These are phyloP conservation scores for Fusarium tupiense DNA, from an alignment of 2,329 filamentous ascomycete species.

Conservation along the genomic window DNA sequence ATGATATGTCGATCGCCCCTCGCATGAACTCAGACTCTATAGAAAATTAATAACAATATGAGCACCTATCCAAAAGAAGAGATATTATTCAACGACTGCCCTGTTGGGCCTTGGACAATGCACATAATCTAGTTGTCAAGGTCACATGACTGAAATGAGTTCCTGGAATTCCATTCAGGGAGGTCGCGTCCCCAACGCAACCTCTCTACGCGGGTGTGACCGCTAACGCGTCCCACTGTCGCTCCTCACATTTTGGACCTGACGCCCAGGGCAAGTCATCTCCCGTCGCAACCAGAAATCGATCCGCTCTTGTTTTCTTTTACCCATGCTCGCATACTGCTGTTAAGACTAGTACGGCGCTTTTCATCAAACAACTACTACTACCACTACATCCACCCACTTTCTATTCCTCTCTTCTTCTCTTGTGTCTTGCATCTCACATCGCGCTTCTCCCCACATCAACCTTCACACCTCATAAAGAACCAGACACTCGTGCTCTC, in stretches of 20 bases:
- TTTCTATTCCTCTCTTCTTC: slow-evolving; percentile 3
- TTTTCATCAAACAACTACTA: slow-evolving; percentile 22
- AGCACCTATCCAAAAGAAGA: background rate
- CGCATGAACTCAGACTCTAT: background rate
- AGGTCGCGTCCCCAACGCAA: slow-evolving; percentile 29
- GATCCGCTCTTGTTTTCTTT: slow-evolving; percentile 41
- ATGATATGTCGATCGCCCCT: too few species aligned
- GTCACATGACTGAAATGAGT: slow-evolving; percentile 19
- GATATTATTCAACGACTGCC: background rate
- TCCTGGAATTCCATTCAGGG: background rate
- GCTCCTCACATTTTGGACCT: slow-evolving; percentile 27
- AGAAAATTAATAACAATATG: background rate
- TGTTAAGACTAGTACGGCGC: slow-evolving; percentile 21
- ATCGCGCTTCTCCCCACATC: slow-evolving; percentile 9
- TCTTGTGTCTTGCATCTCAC: slow-evolving; percentile 8
- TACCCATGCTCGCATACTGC: slow-evolving; percentile 10
- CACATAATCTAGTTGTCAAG: background rate
- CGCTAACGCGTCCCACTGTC: slow-evolving; percentile 42
- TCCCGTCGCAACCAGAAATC: slow-evolving; percentile 38
- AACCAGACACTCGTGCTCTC: slow-evolving; percentile 1
- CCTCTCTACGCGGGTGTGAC: slow-evolving; percentile 46
- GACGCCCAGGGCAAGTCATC: slow-evolving; percentile 30
- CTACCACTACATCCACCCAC: slow-evolving; percentile 9
- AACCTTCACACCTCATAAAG: slow-evolving; percentile 7
- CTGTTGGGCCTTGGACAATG: background rate